phyloP scores from a whole-genome alignment of 1,284 basidiomycete genomes.

The Moniliophthora roreri region DNA sequence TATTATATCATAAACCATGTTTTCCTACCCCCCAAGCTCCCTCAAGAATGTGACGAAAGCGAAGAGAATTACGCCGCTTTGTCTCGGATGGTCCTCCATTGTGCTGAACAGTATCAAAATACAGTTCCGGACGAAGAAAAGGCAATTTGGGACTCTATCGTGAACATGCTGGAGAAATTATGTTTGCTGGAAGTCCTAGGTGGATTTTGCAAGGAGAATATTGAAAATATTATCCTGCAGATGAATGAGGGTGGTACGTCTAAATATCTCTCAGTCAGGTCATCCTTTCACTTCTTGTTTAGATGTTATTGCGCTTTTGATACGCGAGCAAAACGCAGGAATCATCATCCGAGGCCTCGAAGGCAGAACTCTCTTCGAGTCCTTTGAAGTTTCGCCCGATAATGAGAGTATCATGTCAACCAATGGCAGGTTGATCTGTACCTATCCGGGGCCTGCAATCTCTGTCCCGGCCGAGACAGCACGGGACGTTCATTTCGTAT shows the following conservation, averaged over 20 bases:
- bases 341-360: conserved; percentile 34
- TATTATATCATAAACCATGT: conserved; percentile 37
- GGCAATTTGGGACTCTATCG: conserved; percentile 23
- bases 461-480: conserved; percentile 19
- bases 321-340: conserved; percentile 44
- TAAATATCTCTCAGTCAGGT: background rate
- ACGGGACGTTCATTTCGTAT: conserved; percentile 22
- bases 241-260: conserved; percentile 23
- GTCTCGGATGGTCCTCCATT: conserved; percentile 14
- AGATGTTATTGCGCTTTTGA: conserved; percentile 34
- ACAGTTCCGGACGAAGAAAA: conserved; percentile 6
- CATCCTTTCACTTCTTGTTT: background rate
- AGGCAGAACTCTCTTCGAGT: conserved; percentile 31
- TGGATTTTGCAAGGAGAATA: background rate
- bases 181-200: background rate
- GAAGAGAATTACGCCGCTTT: conserved; percentile 9
- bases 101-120: background rate
- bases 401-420: conserved; percentile 32
- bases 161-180: conserved; percentile 25
- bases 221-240: conserved; percentile 12
- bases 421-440: conserved; percentile 36
- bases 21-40: conserved; percentile 40
- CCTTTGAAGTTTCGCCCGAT: conserved; percentile 39
- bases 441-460: conserved; percentile 30
- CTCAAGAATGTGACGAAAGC: conserved; percentile 32